Base-by-base conservation (phyloP, 176 grass and related monocot genomes). In the Hordeum marinum region DNA sequence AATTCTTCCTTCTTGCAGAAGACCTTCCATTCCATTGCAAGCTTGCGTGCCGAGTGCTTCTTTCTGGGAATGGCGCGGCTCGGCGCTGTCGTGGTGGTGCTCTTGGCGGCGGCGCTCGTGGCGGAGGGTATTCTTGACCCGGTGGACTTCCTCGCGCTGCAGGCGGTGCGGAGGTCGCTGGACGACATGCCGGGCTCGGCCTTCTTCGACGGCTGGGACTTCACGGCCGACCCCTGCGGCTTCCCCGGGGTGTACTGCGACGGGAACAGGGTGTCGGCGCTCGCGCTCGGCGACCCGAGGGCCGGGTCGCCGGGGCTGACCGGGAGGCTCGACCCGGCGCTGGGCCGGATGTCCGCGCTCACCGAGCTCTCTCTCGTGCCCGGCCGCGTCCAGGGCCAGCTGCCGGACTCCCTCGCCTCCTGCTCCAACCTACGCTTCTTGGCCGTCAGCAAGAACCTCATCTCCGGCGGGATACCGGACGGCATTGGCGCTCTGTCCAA, bases 371-470 rank as follows among this genome's bases (percentile, higher is more conserved):
- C 93, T 31, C 87, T 98, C 62, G 89, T 98, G 39, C 95, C 95
- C 0, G 95, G 95, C 1, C 95, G 93, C 67, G 95, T 98, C 57
- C 24, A 82, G 14, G 95, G 93, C 9, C 45, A 72, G 23, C 86
- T 98, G 70, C 95, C 95, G 18, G 43, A 63, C 40, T 68, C 91
- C 2, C 85, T 95, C 64, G 69, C 87, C 18, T 72, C 80, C 4
- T 91, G 91, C 67, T n/a, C 66, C 3, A 79, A 77, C 67, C 95
- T 98, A 55, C 89, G 95, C 1, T 98, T 98, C 84, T 57, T 98
- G 2, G 95, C 95, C 65, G 89, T 98, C 63, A 95, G 93, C 84
- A 98, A 98, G 89, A 98, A 98, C 86, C 90, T 98, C 72, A 43
- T 98, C 61, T 95, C 91, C 20, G 95, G 95, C 11, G 20, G 8